Evolutionary conservation across 345 rosid genomes (phyloP).

Genomic region (Ricinus communis): DNA sequence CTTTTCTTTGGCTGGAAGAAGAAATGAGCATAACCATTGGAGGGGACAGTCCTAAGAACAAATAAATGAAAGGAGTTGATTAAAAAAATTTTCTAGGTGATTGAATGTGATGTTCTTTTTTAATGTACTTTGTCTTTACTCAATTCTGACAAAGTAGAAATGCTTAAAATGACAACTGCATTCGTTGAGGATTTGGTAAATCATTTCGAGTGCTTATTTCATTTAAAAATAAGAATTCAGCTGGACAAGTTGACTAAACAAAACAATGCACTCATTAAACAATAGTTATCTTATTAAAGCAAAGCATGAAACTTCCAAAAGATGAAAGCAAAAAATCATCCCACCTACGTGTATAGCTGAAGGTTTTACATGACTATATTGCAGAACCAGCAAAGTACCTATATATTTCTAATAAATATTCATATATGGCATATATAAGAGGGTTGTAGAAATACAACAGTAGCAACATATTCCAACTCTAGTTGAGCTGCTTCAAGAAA

Average conservation of each 20-base stretch:
- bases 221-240: neutral
- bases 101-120: neutral
- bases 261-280: neutral
- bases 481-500: conserved; percentile 45
- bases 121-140: neutral
- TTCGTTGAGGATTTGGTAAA: neutral
- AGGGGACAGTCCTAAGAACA: neutral
- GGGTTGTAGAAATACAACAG: neutral
- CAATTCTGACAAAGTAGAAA: neutral
- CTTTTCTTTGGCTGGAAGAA: conserved; percentile 1
- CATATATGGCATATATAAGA: conserved; percentile 12
- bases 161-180: neutral
- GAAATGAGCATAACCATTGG: neutral
- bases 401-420: conserved; percentile 4
- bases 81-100: neutral
- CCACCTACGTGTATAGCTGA: conserved; percentile 2
- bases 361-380: conserved; percentile 8
- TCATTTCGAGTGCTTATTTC: neutral
- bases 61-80: neutral
- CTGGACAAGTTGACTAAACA: neutral
- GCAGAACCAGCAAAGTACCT: conserved; percentile 3
- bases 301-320: neutral
- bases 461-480: neutral
- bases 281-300: conserved; percentile 14
- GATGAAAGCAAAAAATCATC: conserved; percentile 6